These are phyloP conservation scores for Lodderomyces oxycetoniae DNA, from an alignment of 1,139 yeast genomes.

Conservation along the genomic window DNA sequence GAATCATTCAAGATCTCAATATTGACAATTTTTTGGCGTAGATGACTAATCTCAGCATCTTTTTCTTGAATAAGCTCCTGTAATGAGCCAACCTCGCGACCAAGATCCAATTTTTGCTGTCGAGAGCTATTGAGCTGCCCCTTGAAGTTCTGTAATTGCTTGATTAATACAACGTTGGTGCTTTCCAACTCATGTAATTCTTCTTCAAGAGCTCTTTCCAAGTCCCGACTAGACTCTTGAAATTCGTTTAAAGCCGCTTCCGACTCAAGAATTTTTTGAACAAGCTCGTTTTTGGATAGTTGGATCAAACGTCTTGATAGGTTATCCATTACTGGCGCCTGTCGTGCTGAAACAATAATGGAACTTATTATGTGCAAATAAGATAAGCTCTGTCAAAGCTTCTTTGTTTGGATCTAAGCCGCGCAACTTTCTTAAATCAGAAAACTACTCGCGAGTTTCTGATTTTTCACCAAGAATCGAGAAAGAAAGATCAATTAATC, in stretches of 20 bases:
- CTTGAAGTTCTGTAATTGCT: slow-evolving; percentile 13
- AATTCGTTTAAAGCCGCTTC: slow-evolving; percentile 37
- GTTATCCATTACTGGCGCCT: no score
- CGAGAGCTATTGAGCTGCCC: slow-evolving; percentile 15
- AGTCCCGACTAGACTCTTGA: slow-evolving; percentile 41
- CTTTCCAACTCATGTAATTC: slow-evolving; percentile 35
- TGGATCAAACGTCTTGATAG: slow-evolving; percentile 3
- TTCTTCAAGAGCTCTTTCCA: slow-evolving; percentile 43
- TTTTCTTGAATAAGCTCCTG: slow-evolving; percentile 19
- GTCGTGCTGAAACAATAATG: no score
- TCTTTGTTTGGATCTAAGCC: no score
- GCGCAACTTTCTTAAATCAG: no score
- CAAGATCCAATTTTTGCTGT: slow-evolving; percentile 2
- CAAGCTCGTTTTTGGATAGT: slow-evolving; percentile 25
- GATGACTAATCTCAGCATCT: slow-evolving; percentile 20
- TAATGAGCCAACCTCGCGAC: slow-evolving; percentile 20
- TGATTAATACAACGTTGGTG: slow-evolving; percentile 18
- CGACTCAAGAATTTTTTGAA: slow-evolving; percentile 29
- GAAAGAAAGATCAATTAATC: no score
- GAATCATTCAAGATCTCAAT: slow-evolving; percentile 40
- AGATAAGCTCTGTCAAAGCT: no score
- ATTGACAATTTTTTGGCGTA: slow-evolving; percentile 33
- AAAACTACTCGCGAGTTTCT: no score
- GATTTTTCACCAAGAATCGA: no score
- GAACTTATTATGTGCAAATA: no score